A percentile compares a stretch with the other conserved stretches of the same genome.
These are phyloP conservation scores for Paratinospora sagittata DNA, from an alignment of 164 flowering plant species.

Conservation along the genomic window DNA sequence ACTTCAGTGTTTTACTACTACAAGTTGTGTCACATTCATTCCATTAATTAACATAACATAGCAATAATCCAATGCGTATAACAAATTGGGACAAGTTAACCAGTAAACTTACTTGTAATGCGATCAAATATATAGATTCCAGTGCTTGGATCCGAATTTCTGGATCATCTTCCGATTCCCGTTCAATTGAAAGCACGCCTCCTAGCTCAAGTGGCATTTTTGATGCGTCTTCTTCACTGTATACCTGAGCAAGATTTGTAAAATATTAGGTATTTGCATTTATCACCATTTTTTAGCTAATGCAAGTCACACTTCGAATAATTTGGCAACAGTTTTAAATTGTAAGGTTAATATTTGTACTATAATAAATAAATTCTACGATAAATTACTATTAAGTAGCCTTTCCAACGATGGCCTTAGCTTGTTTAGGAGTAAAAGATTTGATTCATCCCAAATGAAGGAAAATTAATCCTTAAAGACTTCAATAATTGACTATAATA, in stretches of 20 bases:
- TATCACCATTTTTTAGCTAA: too few species aligned
- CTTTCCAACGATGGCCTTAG: too few species aligned
- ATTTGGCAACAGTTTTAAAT: not conserved
- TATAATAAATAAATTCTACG: not conserved
- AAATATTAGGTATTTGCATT: not conserved
- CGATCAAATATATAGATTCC: conserved; percentile 78
- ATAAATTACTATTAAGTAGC: too few species aligned
- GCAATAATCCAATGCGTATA: not conserved
- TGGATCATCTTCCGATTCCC: conserved; percentile 76
- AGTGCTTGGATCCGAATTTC: conserved; percentile 75
- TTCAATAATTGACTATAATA: too few species aligned
- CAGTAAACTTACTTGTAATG: conserved; percentile 51
- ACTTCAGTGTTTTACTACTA: not conserved
- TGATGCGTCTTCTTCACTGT: conserved; percentile 61
- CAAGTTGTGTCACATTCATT: not conserved
- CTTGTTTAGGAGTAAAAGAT: too few species aligned
- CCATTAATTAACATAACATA: not conserved
- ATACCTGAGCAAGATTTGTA: conserved; percentile 39
- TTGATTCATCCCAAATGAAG: too few species aligned
- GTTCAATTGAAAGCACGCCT: conserved; percentile 77
- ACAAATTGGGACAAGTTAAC: not conserved
- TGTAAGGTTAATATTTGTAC: not conserved
- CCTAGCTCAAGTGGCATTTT: conserved; percentile 94
- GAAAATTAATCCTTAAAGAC: too few species aligned
- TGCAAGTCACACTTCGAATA: not conserved